These are phyloP conservation scores for Cercospora sp. DNA, from an alignment of 2,329 filamentous ascomycete species.

Conservation along the genomic window DNA sequence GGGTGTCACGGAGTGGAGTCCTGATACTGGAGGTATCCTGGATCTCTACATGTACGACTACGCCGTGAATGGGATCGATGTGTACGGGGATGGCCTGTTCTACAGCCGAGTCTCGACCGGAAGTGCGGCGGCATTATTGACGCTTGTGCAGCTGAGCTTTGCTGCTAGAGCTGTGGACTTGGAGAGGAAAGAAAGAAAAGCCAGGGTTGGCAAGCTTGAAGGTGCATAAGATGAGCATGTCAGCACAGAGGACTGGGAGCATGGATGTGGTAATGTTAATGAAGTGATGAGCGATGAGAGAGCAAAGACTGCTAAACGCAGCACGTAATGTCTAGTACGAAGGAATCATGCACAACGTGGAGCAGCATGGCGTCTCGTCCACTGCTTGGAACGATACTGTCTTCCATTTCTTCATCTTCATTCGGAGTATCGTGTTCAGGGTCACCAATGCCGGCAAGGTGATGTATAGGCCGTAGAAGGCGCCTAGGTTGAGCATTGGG, in stretches of 20 bases:
- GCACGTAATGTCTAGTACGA: neutral
- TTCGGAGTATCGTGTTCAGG: neutral
- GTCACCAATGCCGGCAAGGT: neutral
- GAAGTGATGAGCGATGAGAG: neutral
- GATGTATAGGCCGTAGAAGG: neutral
- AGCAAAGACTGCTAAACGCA: neutral
- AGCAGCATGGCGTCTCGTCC: neutral
- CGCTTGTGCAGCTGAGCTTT: slow-evolving; percentile 11
- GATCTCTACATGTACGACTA: neutral
- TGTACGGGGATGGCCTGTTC: neutral
- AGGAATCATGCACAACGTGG: neutral
- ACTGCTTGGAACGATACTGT: neutral
- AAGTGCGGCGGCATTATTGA: neutral
- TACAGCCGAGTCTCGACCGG: neutral
- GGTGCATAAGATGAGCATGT: neutral
- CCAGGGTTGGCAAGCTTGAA: neutral
- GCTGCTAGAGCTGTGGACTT: slow-evolving; percentile 3
- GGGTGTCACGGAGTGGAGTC: neutral
- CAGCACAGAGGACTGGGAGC: neutral
- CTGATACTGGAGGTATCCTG: slow-evolving; percentile 1
- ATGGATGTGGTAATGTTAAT: neutral
- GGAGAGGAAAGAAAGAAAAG: slow-evolving; percentile 4
- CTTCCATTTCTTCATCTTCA: neutral
- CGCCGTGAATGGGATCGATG: neutral
- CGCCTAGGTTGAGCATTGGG: neutral